Conservation (phyloP, 805 yeast species). For the Saccharomycopsis microspora region DNA sequence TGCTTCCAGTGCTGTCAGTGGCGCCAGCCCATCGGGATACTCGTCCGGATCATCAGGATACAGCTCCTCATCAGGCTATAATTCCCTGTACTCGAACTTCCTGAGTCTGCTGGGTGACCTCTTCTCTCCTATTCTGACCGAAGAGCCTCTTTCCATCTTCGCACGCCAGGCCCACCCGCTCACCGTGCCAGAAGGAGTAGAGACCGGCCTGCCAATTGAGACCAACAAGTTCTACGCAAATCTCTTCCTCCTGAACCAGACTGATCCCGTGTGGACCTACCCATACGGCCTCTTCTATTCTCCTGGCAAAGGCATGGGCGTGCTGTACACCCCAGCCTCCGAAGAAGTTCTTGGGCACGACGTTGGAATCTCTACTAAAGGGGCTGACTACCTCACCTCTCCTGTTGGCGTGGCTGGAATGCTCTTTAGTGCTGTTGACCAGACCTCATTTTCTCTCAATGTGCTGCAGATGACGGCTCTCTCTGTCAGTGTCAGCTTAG, state of each 20-base stretch:
- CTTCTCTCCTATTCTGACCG: constrained; percentile 30
- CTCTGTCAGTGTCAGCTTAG: constrained; percentile 12
- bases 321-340: constrained; percentile 45
- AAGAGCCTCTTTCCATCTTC: constrained; percentile 35
- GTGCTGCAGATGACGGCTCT: constrained; percentile 18
- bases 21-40: not conserved
- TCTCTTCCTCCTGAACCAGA: constrained; percentile 53
- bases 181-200: constrained; percentile 17
- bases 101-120: constrained; percentile 21
- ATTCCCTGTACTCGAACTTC: constrained; percentile 1
- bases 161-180: constrained; percentile 21
- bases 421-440: constrained; percentile 36
- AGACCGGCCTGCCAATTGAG: constrained; percentile 35
- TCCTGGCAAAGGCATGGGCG: constrained; percentile 50
- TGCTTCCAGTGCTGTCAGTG: not conserved
- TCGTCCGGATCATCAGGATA: not conserved
- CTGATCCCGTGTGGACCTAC: constrained; percentile 67
- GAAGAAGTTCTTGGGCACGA: constrained; percentile 67
- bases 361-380: constrained; percentile 39
- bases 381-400: constrained; percentile 40
- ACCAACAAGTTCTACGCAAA: constrained; percentile 77
- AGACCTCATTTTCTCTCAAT: constrained; percentile 22
- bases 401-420: constrained; percentile 59
- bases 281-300: constrained; percentile 70
- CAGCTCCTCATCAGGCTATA: not conserved